phyloP scores from a whole-genome alignment of 192 early-diverging fungal species.

The Phlyctochytrium bullatum region DNA sequence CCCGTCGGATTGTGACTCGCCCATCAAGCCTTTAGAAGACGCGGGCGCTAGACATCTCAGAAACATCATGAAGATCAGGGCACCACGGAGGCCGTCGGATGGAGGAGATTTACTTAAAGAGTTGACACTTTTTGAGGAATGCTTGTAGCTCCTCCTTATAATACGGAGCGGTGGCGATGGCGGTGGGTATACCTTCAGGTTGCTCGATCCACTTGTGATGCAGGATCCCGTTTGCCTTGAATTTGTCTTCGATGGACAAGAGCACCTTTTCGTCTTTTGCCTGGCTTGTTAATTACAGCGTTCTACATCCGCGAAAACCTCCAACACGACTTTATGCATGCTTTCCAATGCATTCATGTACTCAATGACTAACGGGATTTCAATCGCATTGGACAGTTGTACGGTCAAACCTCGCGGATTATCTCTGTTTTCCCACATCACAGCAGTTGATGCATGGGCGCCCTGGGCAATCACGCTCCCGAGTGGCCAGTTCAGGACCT shows the following conservation, averaged over 20 bases:
- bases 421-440: constrained; percentile 11
- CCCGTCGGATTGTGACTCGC: too few species aligned
- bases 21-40: too few species aligned
- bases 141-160: constrained; percentile 8
- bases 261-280: constrained; percentile 20
- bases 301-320: background rate
- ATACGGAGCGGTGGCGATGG: constrained; percentile 19
- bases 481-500: constrained; percentile 15
- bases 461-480: constrained; percentile 19
- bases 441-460: constrained; percentile 23
- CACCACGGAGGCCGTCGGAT: too few species aligned
- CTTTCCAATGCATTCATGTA: constrained; percentile 19
- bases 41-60: too few species aligned
- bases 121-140: constrained; percentile 22
- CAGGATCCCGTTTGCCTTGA: constrained; percentile 15
- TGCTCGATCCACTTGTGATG: constrained; percentile 23
- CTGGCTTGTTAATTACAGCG: background rate
- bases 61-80: too few species aligned
- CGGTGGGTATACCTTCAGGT: constrained; percentile 19
- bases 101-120: constrained; percentile 17
- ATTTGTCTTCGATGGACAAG: background rate
- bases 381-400: background rate
- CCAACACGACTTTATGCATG: constrained; percentile 17
- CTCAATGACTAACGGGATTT: constrained; percentile 1
- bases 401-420: background rate